These are phyloP conservation scores for Flueggea neowawraea DNA, from an alignment of 441 rosid genomes.

Conservation along the genomic window DNA sequence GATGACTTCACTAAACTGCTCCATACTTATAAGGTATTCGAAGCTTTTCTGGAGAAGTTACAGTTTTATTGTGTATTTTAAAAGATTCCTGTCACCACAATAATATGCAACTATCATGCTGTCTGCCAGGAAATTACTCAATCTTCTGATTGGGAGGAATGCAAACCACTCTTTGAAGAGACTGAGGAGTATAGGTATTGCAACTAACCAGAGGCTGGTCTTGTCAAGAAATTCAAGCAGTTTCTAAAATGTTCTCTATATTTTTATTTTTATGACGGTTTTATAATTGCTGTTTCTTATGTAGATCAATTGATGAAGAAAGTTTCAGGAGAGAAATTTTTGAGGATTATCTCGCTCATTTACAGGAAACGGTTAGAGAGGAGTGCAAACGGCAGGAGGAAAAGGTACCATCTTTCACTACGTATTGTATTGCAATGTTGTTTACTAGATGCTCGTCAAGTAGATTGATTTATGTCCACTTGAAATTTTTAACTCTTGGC, in stretches of 20 bases:
- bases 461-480: too few species aligned
- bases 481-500: too few species aligned
- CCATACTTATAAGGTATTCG: slow-evolving; percentile 61
- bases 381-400: slow-evolving; percentile 95
- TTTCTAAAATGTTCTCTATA: neutral
- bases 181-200: slow-evolving; percentile 77
- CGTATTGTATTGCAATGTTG: neutral
- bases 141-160: slow-evolving; percentile 85
- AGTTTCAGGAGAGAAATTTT: slow-evolving; percentile 59
- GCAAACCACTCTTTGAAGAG: slow-evolving; percentile 68
- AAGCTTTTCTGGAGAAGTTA: neutral
- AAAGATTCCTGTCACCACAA: too few species aligned
- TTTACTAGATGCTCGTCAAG: too few species aligned
- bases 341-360: slow-evolving; percentile 69
- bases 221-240: neutral
- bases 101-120: slow-evolving; percentile 3
- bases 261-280: slow-evolving; percentile 1
- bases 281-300: slow-evolving; percentile 9
- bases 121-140: slow-evolving; percentile 66
- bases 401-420: slow-evolving; percentile 43
- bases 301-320: slow-evolving; percentile 82
- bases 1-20: slow-evolving; percentile 79
- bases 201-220: neutral
- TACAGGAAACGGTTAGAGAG: slow-evolving; percentile 89
- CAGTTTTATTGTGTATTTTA: too few species aligned